Conservation (phyloP, 768 basidiomycete species). For the Lactifluus subvellereus region DNA sequence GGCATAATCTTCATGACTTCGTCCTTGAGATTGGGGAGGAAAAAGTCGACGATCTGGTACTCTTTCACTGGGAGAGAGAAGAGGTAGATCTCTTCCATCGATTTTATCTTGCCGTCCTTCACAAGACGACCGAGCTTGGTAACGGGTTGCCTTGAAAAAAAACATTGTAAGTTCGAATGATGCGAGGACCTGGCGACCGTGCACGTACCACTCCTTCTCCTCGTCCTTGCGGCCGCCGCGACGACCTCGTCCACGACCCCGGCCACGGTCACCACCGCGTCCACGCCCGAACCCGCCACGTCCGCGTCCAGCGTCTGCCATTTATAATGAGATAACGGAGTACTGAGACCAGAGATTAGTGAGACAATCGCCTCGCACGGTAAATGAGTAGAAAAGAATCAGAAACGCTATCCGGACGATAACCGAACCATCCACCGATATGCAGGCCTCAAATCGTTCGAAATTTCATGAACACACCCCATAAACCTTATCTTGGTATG, state of each 20-base stretch:
- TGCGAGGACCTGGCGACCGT: background rate
- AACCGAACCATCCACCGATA: slow-evolving; percentile 14
- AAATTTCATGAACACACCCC: background rate
- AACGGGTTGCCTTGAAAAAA: slow-evolving; percentile 73
- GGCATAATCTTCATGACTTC: slow-evolving; percentile 99
- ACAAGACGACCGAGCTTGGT: slow-evolving; percentile 99
- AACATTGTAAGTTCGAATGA: slow-evolving; percentile 12
- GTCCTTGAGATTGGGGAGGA: slow-evolving; percentile 99
- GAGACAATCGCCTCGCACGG: background rate
- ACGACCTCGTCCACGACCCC: slow-evolving; percentile 74
- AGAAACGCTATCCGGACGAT: slow-evolving; percentile 10
- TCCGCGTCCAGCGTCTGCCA: slow-evolving; percentile 88
- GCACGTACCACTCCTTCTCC: slow-evolving; percentile 94
- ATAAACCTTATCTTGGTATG: background rate
- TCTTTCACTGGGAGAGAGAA: slow-evolving; percentile 99
- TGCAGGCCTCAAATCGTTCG: background rate
- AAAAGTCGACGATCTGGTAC: slow-evolving; percentile 98
- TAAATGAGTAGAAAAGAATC: background rate
- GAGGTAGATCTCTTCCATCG: slow-evolving; percentile 99
- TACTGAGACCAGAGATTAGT: slow-evolving; percentile 27
- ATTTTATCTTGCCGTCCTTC: slow-evolving; percentile 99
- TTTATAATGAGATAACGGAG: slow-evolving; percentile 33
- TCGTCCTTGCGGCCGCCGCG: slow-evolving; percentile 98
- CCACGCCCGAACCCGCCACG: slow-evolving; percentile 90
- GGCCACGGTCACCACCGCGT: slow-evolving; percentile 56